These are phyloP conservation scores for Chenopodium berlandieri DNA, from an alignment of 148 eudicot species.

Conservation along the genomic window DNA sequence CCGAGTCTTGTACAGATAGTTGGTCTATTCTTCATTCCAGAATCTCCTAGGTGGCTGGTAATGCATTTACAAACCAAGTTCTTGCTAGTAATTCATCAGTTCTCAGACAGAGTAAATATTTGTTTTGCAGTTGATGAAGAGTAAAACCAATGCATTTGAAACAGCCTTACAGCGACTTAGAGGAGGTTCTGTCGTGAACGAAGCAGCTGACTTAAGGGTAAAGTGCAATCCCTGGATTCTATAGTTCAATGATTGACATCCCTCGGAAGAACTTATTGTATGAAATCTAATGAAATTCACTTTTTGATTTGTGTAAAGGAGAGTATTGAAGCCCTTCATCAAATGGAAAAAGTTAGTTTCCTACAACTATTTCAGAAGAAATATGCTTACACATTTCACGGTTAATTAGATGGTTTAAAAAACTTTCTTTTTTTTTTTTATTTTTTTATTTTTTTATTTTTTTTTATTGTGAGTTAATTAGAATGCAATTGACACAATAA, in stretches of 20 bases:
- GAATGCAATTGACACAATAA: too few species aligned
- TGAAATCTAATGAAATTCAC: background rate
- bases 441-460: too few species aligned
- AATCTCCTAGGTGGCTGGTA: conserved; percentile 52
- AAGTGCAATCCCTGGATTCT: background rate
- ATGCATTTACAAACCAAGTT: too few species aligned
- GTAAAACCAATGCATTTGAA: conserved; percentile 28
- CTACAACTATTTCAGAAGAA: conserved; percentile 31
- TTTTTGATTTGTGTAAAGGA: conserved; percentile 12
- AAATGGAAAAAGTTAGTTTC: conserved; percentile 23
- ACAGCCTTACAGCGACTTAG: conserved; percentile 36
- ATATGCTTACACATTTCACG: conserved; percentile 31
- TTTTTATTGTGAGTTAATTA: too few species aligned
- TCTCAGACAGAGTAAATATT: too few species aligned
- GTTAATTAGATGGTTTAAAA: conserved; percentile 7
- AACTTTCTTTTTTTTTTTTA: too few species aligned
- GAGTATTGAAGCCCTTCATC: conserved; percentile 29
- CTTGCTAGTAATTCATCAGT: too few species aligned
- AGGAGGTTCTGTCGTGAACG: conserved; percentile 30
- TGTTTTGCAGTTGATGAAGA: conserved; percentile 31
- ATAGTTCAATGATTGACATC: background rate
- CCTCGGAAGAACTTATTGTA: background rate
- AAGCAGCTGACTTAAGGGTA: conserved; percentile 41
- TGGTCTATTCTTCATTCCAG: conserved; percentile 37
- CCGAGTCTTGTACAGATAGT: conserved; percentile 34